phyloP scores from a whole-genome alignment of 192 early-diverging fungal species.

The Geranomyces variabilis region DNA sequence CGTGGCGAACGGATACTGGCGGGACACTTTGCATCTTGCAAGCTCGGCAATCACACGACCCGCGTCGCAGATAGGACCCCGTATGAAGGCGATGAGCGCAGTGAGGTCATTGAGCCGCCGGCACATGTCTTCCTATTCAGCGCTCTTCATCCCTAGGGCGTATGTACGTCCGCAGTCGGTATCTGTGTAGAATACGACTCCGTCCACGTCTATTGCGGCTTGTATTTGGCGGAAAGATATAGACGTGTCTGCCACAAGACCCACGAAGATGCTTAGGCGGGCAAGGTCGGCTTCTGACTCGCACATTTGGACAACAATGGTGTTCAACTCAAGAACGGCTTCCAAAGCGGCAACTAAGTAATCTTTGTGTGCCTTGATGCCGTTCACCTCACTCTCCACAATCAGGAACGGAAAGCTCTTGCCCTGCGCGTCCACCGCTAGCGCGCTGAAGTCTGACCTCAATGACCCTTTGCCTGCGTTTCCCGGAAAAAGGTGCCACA shows the following conservation, averaged over 20 bases:
- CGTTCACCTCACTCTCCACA: conserved; percentile 23
- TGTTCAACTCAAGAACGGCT: conserved; percentile 22
- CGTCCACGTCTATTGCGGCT: background rate
- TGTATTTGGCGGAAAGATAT: background rate
- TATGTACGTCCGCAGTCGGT: conserved; percentile 4
- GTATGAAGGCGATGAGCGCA: conserved; percentile 5
- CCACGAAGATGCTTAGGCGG: conserved; percentile 5
- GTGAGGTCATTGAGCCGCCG: background rate
- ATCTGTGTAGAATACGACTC: conserved; percentile 4
- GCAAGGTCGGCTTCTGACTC: background rate
- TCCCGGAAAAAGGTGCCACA: conserved; percentile 26
- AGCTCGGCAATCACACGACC: conserved; percentile 1
- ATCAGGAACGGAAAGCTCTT: conserved; percentile 13
- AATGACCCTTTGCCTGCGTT: conserved; percentile 27
- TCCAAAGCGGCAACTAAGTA: conserved; percentile 13
- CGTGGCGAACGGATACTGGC: no score
- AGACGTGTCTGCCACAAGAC: background rate
- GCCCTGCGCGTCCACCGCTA: background rate
- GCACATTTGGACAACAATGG: conserved; percentile 7
- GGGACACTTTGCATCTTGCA: background rate
- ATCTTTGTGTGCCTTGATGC: conserved; percentile 17
- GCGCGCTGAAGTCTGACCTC: conserved; percentile 20
- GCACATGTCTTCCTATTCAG: background rate
- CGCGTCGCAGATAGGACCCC: conserved; percentile 8
- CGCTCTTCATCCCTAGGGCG: background rate